Evolutionary conservation across 441 rosid genomes (phyloP), one percentile per base, ranked within the genome.

Genomic region (Eutrema salsugineum): DNA sequence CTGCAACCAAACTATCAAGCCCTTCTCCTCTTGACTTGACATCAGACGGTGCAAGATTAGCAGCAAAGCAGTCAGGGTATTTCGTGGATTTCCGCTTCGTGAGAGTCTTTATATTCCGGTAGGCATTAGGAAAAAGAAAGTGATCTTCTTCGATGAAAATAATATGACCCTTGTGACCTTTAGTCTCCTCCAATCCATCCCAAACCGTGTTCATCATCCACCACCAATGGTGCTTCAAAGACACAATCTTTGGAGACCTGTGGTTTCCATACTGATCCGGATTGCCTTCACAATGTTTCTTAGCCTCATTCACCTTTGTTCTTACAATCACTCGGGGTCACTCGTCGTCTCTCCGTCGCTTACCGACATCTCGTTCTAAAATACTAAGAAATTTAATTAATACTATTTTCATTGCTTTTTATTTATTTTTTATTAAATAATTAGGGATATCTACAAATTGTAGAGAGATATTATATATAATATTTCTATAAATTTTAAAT

Each of bases 141-240:
- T 94, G 98, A 84, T 94, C 99, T 80, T 90, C 97, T 63, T 94
- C 99, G 8, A 94, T 90, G 84, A 90, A 92, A 78, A 92, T 94
- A 72, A 90, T 80, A 80, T 92, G 93, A 1, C 91, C 96, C 0
- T 60, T 30, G 38, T 86, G 93, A 20, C 67, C 82, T 64, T 61
- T 65, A 22, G 96, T 92, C 85, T 90, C 97, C 32, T 77, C 72
- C 58, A 92, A 66, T 33, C 98, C 98, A 81, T 92, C 96, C 99
- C 98, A 92, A 20, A 92, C 89, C 0, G 91, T 89, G 77, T 94
- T 94, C 97, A 94, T 94, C 99, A 92, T 90, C 99, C 99, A 94
- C 99, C 99, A 94, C 98, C 98, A 94, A 65, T 94, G 99, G 82
- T 94, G 99, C 88, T 92, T 94, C 87, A 92, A 71, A 8, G 98